A percentile compares a stretch with the other conserved stretches of the same genome.
phyloP scores from a whole-genome alignment of 2,329 filamentous ascomycete genomes.

The Capronia epimyces region DNA sequence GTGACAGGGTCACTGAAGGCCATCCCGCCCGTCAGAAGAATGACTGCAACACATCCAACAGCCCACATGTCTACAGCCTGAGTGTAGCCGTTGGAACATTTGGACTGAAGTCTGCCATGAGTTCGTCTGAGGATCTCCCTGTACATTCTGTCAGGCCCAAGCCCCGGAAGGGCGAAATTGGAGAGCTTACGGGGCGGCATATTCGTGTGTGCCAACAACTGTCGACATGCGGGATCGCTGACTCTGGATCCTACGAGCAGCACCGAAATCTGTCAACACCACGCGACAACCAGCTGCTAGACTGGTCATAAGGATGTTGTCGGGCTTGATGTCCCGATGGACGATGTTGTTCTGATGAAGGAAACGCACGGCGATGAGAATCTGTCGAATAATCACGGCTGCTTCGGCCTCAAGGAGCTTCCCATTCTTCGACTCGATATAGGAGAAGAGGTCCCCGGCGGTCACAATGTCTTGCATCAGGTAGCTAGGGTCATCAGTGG shows the following conservation, averaged over 20 bases:
- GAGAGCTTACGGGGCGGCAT: slow-evolving; percentile 52
- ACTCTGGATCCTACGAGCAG: slow-evolving; percentile 40
- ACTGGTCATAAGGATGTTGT: slow-evolving; percentile 58
- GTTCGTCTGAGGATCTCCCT: not conserved
- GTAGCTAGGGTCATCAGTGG: slow-evolving; percentile 41
- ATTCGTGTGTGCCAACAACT: slow-evolving; percentile 52
- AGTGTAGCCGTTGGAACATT: slow-evolving; percentile 41
- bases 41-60: slow-evolving; percentile 51
- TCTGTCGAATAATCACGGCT: slow-evolving; percentile 51
- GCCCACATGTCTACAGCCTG: slow-evolving; percentile 59
- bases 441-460: slow-evolving; percentile 58
- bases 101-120: slow-evolving; percentile 18
- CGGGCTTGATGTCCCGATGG: slow-evolving; percentile 59
- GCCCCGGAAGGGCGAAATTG: not conserved
- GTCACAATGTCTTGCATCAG: slow-evolving; percentile 58
- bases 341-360: slow-evolving; percentile 52
- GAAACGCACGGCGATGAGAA: slow-evolving; percentile 55
- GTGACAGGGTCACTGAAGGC: slow-evolving; percentile 42
- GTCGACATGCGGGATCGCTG: slow-evolving; percentile 47
- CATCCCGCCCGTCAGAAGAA: slow-evolving; percentile 48
- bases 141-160: not conserved
- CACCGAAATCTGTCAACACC: slow-evolving; percentile 58
- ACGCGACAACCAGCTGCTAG: slow-evolving; percentile 48
- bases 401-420: slow-evolving; percentile 47
- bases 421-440: slow-evolving; percentile 47